Conservation (phyloP, 768 basidiomycete genomes). For the Calocera viscosa region DNA sequence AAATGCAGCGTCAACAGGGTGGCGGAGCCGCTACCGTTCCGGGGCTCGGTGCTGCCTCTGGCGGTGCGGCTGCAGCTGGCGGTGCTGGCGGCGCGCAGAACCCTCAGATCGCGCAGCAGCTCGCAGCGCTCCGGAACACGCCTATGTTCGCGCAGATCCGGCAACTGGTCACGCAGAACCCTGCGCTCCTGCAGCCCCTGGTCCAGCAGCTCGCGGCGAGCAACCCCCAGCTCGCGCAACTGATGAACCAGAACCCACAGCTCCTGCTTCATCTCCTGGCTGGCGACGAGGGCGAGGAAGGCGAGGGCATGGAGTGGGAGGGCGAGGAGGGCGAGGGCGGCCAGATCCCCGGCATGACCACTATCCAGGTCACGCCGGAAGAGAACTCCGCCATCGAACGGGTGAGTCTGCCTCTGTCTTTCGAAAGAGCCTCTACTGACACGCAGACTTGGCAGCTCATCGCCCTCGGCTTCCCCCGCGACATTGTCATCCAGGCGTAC, state of each 20-base stretch:
- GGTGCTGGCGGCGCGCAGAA: slow-evolving; percentile 25
- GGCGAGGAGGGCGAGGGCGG: slow-evolving; percentile 24
- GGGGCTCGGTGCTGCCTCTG: slow-evolving; percentile 29
- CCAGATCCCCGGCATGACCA: slow-evolving; percentile 39
- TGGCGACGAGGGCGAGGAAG: slow-evolving; percentile 28
- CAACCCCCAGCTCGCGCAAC: slow-evolving; percentile 65
- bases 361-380: slow-evolving; percentile 69
- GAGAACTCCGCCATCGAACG: slow-evolving; percentile 82
- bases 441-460: slow-evolving; percentile 46
- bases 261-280: slow-evolving; percentile 52
- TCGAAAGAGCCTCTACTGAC: neutral
- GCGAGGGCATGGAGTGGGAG: slow-evolving; percentile 29
- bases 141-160: slow-evolving; percentile 64
- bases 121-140: slow-evolving; percentile 39
- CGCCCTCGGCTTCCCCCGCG: slow-evolving; percentile 73
- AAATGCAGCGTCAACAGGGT: slow-evolving; percentile 39
- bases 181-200: slow-evolving; percentile 59
- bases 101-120: slow-evolving; percentile 36
- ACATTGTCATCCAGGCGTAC: slow-evolving; percentile 78
- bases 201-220: slow-evolving; percentile 65
- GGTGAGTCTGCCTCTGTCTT: slow-evolving; percentile 37
- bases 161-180: slow-evolving; percentile 61
- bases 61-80: slow-evolving; percentile 26
- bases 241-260: slow-evolving; percentile 60
- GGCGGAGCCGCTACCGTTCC: slow-evolving; percentile 23